Evolutionary conservation across 768 basidiomycete genomes (phyloP), one percentile per base, ranked within the genome.

Genomic region (Agaricus subrufescens): DNA sequence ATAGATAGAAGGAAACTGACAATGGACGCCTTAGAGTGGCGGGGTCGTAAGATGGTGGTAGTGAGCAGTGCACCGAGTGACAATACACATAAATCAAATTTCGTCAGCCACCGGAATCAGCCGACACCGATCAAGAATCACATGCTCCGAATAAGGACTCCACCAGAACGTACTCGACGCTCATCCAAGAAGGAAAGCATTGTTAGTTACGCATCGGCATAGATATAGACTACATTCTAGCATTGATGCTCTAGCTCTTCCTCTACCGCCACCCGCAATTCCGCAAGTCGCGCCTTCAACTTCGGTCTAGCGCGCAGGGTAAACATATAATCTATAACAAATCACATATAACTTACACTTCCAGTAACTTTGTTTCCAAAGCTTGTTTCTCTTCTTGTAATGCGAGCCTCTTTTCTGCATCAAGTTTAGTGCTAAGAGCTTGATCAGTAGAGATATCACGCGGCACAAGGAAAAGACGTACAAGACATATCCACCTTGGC

Each of bases 401-500:
- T 1, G 88, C 91, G 49, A 97, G 75, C 9, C 96, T 83, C 69
- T 86, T 89, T 71, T 95, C 91, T 15, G 93, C 89, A 65, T 98
- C 89, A 37, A 98, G 75, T 65, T 89, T 85, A 25, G 92, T 93
- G 71, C 93, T 95, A 63, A 9, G 14, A 5, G 19, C 34, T 12
- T 46, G 44, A 34, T 8, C 25, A 30, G n/a, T 57, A 4, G 9
- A 46, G 44, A 14, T 38, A 50, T 23, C 19, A 15, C 43, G 19
- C 34, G 5, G 25, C 52, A 54, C 25, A 60, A 37, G 31, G 52
- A 37, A 50, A 49, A 46, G 7, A 80, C 91, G 59, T 63, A 94
- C 93, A 98, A 99, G 19, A 94, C 83, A 71, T 98, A 98, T 58
- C 91, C 91, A 34, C 96, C 96, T 69, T 91, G 87, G 6, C 96